Conservation (phyloP, 306 rosid species). For the Trifolium repens region DNA sequence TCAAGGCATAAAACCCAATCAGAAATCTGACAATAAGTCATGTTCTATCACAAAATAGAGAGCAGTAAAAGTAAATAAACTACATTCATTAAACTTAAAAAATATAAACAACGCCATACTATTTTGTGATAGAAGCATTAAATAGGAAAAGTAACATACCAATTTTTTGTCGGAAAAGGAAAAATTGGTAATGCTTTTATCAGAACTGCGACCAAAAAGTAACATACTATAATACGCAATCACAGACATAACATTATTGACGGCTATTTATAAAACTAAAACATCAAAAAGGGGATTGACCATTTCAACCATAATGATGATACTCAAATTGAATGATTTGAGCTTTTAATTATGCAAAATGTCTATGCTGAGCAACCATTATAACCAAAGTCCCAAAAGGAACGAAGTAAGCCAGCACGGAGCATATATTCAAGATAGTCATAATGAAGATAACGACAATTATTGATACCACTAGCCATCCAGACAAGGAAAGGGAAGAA, state of each 20-base stretch:
- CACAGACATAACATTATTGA: neutral
- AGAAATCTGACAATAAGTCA: neutral
- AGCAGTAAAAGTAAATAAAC: neutral
- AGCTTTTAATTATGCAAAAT: conserved; percentile 11
- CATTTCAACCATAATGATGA: conserved; percentile 2
- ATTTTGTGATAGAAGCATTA: too few relatives aligned
- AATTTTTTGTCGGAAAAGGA: neutral
- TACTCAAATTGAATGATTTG: neutral
- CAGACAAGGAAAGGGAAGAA: neutral
- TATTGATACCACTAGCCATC: neutral
- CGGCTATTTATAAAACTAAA: neutral
- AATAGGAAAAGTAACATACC: too few relatives aligned
- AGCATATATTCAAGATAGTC: neutral
- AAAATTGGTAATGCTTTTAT: neutral
- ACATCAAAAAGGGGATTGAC: neutral
- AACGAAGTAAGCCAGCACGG: neutral
- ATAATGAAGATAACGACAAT: neutral
- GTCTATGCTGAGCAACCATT: conserved; percentile 5
- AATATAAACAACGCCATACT: neutral
- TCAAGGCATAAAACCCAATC: neutral
- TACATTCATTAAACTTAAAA: conserved; percentile 10
- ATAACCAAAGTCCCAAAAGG: neutral
- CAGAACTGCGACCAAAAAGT: neutral
- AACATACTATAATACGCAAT: neutral
- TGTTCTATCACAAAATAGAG: neutral